phyloP scores from a whole-genome alignment of 2,329 filamentous ascomycete species.

The Teratosphaeria gauchensis region DNA sequence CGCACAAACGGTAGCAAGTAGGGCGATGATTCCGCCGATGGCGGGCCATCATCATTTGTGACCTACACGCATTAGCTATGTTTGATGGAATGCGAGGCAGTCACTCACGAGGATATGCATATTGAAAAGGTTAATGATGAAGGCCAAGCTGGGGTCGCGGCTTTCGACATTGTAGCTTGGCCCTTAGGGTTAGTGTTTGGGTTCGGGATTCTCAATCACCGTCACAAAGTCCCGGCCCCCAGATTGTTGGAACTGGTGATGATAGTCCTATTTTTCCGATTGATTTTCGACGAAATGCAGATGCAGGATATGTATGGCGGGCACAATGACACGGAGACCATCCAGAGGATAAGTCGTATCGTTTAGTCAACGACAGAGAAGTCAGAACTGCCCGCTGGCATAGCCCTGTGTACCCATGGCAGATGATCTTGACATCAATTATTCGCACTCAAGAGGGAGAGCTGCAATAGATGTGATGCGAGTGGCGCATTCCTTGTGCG shows the following conservation, averaged over 20 bases:
- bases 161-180: not conserved
- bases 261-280: no score
- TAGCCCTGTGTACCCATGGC: no score
- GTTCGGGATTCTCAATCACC: not conserved
- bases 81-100: no score
- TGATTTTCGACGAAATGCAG: no score
- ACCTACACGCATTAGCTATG: constrained; percentile 24
- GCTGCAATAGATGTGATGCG: no score
- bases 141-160: not conserved
- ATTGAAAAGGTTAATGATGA: not conserved
- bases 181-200: constrained; percentile 1
- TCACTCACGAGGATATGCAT: constrained; percentile 3
- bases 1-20: constrained; percentile 40
- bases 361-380: no score
- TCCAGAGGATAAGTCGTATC: no score
- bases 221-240: not conserved
- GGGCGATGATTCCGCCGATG: constrained; percentile 40
- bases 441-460: no score
- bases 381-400: no score
- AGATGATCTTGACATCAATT: no score
- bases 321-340: no score
- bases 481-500: not conserved
- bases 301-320: no score
- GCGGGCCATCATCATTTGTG: constrained; percentile 44
- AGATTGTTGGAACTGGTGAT: not conserved